These are phyloP conservation scores for Dothiorella sarmentorum DNA, from an alignment of 2,329 filamentous ascomycete genomes.

Conservation along the genomic window DNA sequence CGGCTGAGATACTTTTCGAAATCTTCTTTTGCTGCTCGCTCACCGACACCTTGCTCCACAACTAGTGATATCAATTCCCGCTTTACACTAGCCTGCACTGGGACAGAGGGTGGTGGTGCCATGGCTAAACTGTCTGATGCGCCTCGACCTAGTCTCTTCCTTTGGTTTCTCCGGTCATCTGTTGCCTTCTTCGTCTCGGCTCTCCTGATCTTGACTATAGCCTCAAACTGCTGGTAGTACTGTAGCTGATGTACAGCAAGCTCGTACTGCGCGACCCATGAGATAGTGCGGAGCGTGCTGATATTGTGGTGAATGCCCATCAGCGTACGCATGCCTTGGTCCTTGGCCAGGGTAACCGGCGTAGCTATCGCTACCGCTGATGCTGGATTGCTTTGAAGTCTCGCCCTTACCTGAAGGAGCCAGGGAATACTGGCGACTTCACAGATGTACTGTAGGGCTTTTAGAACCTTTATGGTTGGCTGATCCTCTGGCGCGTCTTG, in stretches of 20 bases:
- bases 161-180: background rate
- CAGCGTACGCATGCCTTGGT: background rate
- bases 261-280: background rate
- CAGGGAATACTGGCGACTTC: background rate
- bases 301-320: background rate
- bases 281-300: background rate
- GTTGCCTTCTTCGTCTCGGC: background rate
- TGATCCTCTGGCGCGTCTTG: background rate
- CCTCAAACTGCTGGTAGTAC: background rate
- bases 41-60: no score
- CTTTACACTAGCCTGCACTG: no score
- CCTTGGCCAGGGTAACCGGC: background rate
- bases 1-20: no score
- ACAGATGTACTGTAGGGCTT: background rate
- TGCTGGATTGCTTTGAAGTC: background rate
- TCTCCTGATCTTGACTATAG: background rate
- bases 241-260: background rate
- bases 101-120: no score
- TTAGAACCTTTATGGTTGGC: background rate
- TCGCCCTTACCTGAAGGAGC: background rate
- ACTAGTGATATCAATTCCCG: no score
- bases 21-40: no score
- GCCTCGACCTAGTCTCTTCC: background rate
- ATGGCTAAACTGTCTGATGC: no score
- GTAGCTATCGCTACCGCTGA: background rate